Evolutionary conservation across 192 early-diverging fungal genomes (phyloP).

Genomic region (Backusella circina): DNA sequence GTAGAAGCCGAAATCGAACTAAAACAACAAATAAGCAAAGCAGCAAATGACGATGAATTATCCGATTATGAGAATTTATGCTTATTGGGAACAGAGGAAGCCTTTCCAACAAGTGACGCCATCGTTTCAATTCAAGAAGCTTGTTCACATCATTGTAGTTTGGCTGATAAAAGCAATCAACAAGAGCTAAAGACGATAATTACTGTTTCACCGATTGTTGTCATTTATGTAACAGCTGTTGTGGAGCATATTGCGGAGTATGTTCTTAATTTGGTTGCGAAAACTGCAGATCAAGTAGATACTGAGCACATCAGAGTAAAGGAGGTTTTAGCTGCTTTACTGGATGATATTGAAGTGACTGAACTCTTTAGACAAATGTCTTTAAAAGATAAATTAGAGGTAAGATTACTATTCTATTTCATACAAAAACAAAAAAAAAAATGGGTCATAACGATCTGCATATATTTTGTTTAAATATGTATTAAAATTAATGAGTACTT

Average conservation of each 20-base stretch:
- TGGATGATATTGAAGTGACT: conserved; percentile 50
- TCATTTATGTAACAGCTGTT: conserved; percentile 55
- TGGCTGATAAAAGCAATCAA: conserved; percentile 31
- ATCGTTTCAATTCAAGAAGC: conserved; percentile 43
- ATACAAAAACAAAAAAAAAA: neutral
- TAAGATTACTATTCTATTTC: neutral
- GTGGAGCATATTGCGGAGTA: conserved; percentile 58
- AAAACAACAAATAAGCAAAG: conserved; percentile 45
- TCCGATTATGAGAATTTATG: conserved; percentile 29
- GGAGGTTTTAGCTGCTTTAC: conserved; percentile 46
- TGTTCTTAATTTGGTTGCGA: conserved; percentile 46
- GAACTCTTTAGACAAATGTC: conserved; percentile 43
- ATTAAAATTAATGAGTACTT: neutral
- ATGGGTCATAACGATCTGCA: neutral
- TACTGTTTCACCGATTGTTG: conserved; percentile 32
- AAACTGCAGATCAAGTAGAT: conserved; percentile 45
- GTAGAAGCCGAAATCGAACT: conserved; percentile 58
- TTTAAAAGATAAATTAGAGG: conserved; percentile 46
- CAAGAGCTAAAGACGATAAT: neutral
- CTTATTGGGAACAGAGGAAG: conserved; percentile 4
- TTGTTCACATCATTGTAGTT: conserved; percentile 49
- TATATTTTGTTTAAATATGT: neutral
- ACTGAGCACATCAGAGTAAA: conserved; percentile 44
- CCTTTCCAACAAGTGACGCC: conserved; percentile 30
- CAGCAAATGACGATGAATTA: conserved; percentile 18